phyloP scores from a whole-genome alignment of 768 basidiomycete genomes.

The Podaxis pistillaris region DNA sequence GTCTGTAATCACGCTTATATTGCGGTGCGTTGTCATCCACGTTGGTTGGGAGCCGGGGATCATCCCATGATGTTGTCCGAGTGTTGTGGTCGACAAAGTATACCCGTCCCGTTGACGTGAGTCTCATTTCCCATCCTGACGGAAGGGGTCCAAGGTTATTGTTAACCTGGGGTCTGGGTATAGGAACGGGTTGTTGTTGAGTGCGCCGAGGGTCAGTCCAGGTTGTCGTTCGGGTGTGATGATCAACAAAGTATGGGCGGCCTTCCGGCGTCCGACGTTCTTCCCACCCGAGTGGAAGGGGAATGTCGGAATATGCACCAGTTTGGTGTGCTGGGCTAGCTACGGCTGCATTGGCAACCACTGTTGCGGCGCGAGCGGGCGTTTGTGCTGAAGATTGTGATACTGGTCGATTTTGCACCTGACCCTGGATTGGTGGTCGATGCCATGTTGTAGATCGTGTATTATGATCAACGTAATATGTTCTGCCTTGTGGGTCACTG shows the following conservation, averaged over 20 bases:
- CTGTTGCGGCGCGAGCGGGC: constrained; percentile 25
- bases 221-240: constrained; percentile 87
- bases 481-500: constrained; percentile 63
- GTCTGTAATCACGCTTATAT: constrained; percentile 90
- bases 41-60: constrained; percentile 80
- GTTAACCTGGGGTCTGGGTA: constrained; percentile 43
- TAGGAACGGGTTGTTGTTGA: constrained; percentile 46
- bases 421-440: constrained; percentile 39
- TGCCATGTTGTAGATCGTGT: constrained; percentile 82
- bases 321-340: constrained; percentile 28
- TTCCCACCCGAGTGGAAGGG: constrained; percentile 89
- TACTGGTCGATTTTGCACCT: constrained; percentile 26
- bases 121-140: constrained; percentile 93
- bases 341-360: constrained; percentile 24
- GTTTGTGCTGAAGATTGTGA: constrained; percentile 24
- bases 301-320: constrained; percentile 55
- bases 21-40: constrained; percentile 90
- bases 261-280: constrained; percentile 90
- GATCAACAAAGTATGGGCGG: constrained; percentile 59
- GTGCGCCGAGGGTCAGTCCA: constrained; percentile 84
- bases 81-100: constrained; percentile 95
- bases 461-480: constrained; percentile 89
- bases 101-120: constrained; percentile 79
- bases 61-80: constrained; percentile 90
- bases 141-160: constrained; percentile 79